Evolutionary conservation across 768 basidiomycete species (phyloP), one percentile per base, ranked within the genome.

Genomic region (Hemileccinum rubropunctum): DNA sequence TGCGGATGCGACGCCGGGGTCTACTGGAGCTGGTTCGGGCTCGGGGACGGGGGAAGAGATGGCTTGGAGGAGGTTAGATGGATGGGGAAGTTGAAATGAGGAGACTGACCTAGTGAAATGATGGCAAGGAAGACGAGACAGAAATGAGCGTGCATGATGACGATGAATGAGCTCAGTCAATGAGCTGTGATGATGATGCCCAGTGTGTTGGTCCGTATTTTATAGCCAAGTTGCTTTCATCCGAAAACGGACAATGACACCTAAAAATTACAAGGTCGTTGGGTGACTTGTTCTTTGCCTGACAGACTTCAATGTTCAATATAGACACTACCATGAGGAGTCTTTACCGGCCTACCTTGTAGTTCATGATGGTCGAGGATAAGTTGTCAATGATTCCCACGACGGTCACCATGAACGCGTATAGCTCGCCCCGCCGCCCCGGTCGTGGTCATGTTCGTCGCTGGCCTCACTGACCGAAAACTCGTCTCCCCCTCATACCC

Each of bases 371-470:
- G n/a, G n/a, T n/a, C n/a, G n/a, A n/a, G n/a, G n/a, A n/a, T n/a
- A n/a, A n/a, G n/a, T n/a, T n/a, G n/a, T n/a, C n/a, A n/a, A n/a
- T n/a, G n/a, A n/a, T n/a, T n/a, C n/a, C n/a, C n/a, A n/a, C n/a
- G n/a, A n/a, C n/a, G n/a, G n/a, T n/a, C n/a, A n/a, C n/a, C n/a
- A 95, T 97, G 95, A 95, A 95, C 70, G 89, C 90, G 28, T 97
- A 95, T 74, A 97, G 66, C 80, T 91, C 37, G 84, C 83, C 17
- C 95, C 95, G n/a, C n/a, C n/a, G n/a, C n/a, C n/a, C n/a, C n/a
- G n/a, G n/a, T n/a, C n/a, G n/a, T n/a, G 13, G 83, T 98, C 34
- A 90, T 98, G 89, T 95, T 97, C 64, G 88, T 94, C 17, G 91
- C 92, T 23, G 95, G 95, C 3, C 79, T 97, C 39, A 18, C 8